Conservation (phyloP, 2,329 filamentous ascomycete genomes). For the Colletotrichum sp. region DNA sequence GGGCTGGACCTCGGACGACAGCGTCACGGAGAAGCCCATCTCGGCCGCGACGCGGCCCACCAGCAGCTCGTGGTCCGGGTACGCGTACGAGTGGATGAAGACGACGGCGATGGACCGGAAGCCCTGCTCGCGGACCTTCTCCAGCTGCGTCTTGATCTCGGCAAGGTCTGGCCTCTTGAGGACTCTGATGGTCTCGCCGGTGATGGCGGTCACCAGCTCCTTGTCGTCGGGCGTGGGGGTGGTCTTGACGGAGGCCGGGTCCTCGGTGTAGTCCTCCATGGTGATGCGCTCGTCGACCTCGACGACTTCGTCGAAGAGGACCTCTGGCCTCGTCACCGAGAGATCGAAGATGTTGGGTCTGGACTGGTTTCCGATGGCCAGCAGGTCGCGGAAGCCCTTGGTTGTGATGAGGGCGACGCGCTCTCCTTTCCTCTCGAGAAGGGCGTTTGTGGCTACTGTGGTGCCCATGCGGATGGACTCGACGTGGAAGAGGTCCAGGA, state of each 20-base stretch:
- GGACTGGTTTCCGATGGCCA: constrained; percentile 76
- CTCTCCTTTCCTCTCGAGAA: constrained; percentile 78
- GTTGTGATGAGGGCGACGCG: constrained; percentile 73
- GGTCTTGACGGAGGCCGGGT: constrained; percentile 60
- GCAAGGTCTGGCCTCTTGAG: constrained; percentile 62
- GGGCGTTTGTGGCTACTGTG: constrained; percentile 77
- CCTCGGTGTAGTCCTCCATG: constrained; percentile 75
- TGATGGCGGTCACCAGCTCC: constrained; percentile 65
- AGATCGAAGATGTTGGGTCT: constrained; percentile 77
- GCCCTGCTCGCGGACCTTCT: constrained; percentile 65
- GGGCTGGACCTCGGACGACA: constrained; percentile 41
- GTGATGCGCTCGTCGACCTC: constrained; percentile 80
- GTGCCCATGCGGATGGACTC: constrained; percentile 83
- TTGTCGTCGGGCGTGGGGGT: constrained; percentile 43
- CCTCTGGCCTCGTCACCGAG: constrained; percentile 69
- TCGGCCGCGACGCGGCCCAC: constrained; percentile 38
- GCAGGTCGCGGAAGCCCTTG: constrained; percentile 74
- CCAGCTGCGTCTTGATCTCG: constrained; percentile 60
- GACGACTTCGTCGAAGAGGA: constrained; percentile 72
- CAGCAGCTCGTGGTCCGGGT: constrained; percentile 58
- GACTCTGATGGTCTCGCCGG: constrained; percentile 72
- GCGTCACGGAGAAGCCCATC: constrained; percentile 46
- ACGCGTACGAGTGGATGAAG: constrained; percentile 73
- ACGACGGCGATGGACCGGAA: constrained; percentile 60
- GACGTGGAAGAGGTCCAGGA: constrained; percentile 38